These are phyloP conservation scores for Termitomyces sp. DNA, from an alignment of 768 basidiomycete genomes.

Conservation along the genomic window DNA sequence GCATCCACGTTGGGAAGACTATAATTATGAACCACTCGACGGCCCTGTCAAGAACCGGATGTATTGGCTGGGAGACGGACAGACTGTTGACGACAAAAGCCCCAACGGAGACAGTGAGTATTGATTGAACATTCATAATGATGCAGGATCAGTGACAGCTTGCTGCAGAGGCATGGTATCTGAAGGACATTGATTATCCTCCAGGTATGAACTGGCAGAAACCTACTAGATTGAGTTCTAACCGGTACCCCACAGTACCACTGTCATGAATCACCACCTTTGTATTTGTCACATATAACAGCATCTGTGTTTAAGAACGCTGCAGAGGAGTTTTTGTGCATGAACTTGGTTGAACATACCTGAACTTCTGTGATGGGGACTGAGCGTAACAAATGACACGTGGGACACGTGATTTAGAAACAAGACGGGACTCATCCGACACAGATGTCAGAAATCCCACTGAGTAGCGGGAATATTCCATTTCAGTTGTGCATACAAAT, in stretches of 20 bases:
- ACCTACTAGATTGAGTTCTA: not conserved
- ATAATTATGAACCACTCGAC: conserved; percentile 42
- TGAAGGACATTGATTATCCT: conserved; percentile 41
- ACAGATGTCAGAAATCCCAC: too few relatives aligned
- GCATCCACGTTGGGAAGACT: conserved; percentile 65
- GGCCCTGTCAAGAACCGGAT: conserved; percentile 37
- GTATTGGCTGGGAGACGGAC: conserved; percentile 59
- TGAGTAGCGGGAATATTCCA: too few relatives aligned
- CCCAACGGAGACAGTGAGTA: conserved; percentile 25
- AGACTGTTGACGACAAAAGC: conserved; percentile 43
- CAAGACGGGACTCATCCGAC: too few relatives aligned
- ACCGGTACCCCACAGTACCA: conserved; percentile 5
- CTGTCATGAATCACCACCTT: not conserved
- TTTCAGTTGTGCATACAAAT: too few relatives aligned
- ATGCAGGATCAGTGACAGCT: not conserved
- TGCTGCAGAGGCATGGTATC: conserved; percentile 39
- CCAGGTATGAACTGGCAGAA: conserved; percentile 23
- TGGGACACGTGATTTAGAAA: too few relatives aligned
- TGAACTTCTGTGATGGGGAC: too few relatives aligned
- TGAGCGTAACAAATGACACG: too few relatives aligned
- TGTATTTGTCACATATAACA: not conserved
- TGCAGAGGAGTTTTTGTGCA: too few relatives aligned
- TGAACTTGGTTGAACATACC: too few relatives aligned
- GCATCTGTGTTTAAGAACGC: not conserved
- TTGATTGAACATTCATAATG: not conserved